A percentile compares a stretch with the other conserved stretches of the same genome.
phyloP scores from a whole-genome alignment of 495 filamentous ascomycete species.

The Neurospora discreta region DNA sequence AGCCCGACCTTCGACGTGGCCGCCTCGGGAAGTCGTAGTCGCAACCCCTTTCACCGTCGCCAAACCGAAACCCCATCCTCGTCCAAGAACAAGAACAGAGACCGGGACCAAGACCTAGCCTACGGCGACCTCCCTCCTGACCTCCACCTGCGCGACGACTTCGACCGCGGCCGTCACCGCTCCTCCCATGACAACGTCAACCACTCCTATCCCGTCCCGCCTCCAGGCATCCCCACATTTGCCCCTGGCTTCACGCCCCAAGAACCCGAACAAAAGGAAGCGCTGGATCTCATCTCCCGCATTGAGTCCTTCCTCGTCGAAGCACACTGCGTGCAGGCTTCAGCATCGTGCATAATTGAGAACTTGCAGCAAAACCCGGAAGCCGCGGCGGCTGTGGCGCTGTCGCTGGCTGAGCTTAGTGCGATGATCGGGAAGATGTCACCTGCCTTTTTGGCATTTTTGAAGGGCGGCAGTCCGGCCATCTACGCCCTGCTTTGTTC shows the following conservation, averaged over 20 bases:
- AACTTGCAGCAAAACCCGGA: conserved; percentile 85
- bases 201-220: background rate
- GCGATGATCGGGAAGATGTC: conserved; percentile 73
- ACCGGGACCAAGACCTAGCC: conserved; percentile 79
- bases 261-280: conserved; percentile 35
- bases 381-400: conserved; percentile 84
- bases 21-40: background rate
- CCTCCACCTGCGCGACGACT: conserved; percentile 29
- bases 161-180: conserved; percentile 22
- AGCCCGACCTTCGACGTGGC: conserved; percentile 1
- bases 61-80: conserved; percentile 12
- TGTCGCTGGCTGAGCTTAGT: conserved; percentile 86
- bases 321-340: conserved; percentile 76
- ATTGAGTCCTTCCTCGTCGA: conserved; percentile 69
- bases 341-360: conserved; percentile 71
- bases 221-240: background rate
- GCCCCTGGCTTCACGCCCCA: conserved; percentile 20
- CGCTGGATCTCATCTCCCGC: conserved; percentile 52
- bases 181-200: background rate
- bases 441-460: conserved; percentile 57
- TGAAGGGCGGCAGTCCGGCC: conserved; percentile 72
- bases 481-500: conserved; percentile 79
- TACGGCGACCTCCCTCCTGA: conserved; percentile 63
- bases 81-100: conserved; percentile 33
- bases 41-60: background rate